Percentiles rank a stretch among this genome's conserved stretches.
Conservation (phyloP, 495 filamentous ascomycete species). For the Hypoxylon fragiforme region DNA sequence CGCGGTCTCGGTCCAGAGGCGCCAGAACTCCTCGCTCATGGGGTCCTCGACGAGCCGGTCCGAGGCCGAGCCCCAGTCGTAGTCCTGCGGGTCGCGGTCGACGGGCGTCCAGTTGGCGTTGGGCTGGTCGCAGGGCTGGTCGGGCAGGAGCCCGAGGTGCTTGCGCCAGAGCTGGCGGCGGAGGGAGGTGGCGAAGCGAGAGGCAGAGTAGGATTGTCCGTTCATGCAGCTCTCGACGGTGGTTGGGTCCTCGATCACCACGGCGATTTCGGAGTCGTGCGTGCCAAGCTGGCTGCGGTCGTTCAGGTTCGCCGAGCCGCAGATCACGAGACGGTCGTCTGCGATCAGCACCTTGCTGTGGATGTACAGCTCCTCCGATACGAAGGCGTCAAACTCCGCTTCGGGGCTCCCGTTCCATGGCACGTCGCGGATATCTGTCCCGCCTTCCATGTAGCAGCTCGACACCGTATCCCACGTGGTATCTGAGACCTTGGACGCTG, state of each 20-base stretch:
- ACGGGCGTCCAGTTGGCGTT: conserved; percentile 78
- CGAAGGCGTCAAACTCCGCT: conserved; percentile 83
- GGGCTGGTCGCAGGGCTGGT: conserved; percentile 64
- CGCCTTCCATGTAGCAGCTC: conserved; percentile 82
- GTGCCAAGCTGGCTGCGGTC: conserved; percentile 89
- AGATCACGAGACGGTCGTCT: conserved; percentile 86
- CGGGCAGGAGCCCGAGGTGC: conserved; percentile 80
- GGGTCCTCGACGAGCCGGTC: conserved; percentile 79
- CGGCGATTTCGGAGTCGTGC: conserved; percentile 85
- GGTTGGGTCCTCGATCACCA: conserved; percentile 76
- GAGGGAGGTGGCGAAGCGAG: conserved; percentile 80
- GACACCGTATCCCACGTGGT: conserved; percentile 75
- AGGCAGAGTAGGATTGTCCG: conserved; percentile 68
- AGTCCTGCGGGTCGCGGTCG: conserved; percentile 66
- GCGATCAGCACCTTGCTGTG: conserved; percentile 94
- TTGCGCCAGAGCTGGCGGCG: conserved; percentile 87
- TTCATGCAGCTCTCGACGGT: conserved; percentile 72
- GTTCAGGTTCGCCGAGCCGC: conserved; percentile 92
- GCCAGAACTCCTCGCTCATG: conserved; percentile 64
- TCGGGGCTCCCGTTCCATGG: conserved; percentile 78
- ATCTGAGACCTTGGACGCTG: conserved; percentile 56
- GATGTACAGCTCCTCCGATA: conserved; percentile 91
- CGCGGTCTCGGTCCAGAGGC: conserved; percentile 74
- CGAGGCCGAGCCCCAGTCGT: conserved; percentile 79
- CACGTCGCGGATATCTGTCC: conserved; percentile 71